Base-by-base conservation (phyloP, 116 monocot genomes). In the Phalaenopsis hybrid region DNA sequence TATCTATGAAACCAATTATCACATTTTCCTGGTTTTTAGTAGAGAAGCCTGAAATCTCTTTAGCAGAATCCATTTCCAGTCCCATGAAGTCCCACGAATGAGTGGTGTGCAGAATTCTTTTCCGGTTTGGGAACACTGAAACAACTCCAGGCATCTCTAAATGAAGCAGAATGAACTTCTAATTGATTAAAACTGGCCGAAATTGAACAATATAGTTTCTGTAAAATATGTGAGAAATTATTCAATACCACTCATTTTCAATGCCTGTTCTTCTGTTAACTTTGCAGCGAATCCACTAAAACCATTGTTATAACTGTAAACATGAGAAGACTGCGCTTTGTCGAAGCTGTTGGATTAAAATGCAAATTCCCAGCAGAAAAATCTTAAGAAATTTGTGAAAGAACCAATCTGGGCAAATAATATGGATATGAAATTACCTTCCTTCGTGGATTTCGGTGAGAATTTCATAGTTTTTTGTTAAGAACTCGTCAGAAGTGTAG, bases 21-120 rank as follows among this genome's bases (percentile, higher is more conserved):
- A 96, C 91, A 82, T 96, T 92, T 80, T 92, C 87, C 69, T 96
- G 96, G 78, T 96, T 94, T 82, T 83, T 91, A 20, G 89, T 90
- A 1, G 92, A 92, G 69, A 90, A 91, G 41, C 91, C 96, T 12
- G 93, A 88, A 50, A 92, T 88, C 57, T 93, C 92, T 84, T 73
- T 84, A 11, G 72, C 85, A 76, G 86, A 92, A 80, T 93, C 84
- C 9, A 73, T 58, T 2, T 81, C 68, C 58, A 96, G 88, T 17
- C 96, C 92, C 89, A 96, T 88, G 88, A 96, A 96, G 76, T 96
- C 93, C 95, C 95, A 96, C 45, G 95, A 96, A 82, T 85, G 93
- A 15, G 95, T 96, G 18, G 93, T 96, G 61, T 93, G 92, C 41
- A 93, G 80, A 8, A 63, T 88, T 76, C 91, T 93, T 80, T 85